phyloP scores from a whole-genome alignment of 2,329 filamentous ascomycete genomes.

The Trichoderma koningii region DNA sequence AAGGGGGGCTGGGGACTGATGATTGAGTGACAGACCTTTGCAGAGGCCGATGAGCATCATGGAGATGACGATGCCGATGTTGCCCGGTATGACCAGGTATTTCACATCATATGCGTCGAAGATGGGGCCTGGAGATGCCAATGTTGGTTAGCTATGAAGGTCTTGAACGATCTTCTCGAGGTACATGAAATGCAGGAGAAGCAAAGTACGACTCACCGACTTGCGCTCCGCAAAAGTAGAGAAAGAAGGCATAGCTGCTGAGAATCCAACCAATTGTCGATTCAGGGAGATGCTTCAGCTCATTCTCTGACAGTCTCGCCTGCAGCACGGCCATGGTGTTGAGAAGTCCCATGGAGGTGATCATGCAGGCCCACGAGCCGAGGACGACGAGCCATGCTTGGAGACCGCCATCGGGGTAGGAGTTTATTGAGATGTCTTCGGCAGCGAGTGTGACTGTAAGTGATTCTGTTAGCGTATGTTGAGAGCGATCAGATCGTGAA shows the following conservation, averaged over 20 bases:
- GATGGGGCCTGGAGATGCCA: slow-evolving; percentile 51
- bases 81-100: slow-evolving; percentile 59
- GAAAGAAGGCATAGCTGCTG: slow-evolving; percentile 67
- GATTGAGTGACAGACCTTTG: slow-evolving; percentile 10
- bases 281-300: slow-evolving; percentile 59
- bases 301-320: slow-evolving; percentile 64
- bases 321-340: slow-evolving; percentile 68
- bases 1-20: neutral
- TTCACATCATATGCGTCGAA: slow-evolving; percentile 69
- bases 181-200: neutral
- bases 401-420: slow-evolving; percentile 69
- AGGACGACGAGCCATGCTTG: slow-evolving; percentile 71
- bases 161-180: neutral
- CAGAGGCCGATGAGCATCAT: slow-evolving; percentile 58
- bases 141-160: neutral
- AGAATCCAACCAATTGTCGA: slow-evolving; percentile 73
- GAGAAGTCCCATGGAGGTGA: slow-evolving; percentile 66
- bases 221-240: slow-evolving; percentile 71
- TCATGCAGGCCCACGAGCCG: slow-evolving; percentile 67
- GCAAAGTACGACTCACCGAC: slow-evolving; percentile 48
- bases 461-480: neutral
- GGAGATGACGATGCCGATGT: slow-evolving; percentile 55
- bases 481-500: neutral
- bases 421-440: slow-evolving; percentile 12
- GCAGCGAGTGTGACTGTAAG: neutral